Evolutionary conservation across 495 filamentous ascomycete species (phyloP).

Genomic region (Xylaria curta): DNA sequence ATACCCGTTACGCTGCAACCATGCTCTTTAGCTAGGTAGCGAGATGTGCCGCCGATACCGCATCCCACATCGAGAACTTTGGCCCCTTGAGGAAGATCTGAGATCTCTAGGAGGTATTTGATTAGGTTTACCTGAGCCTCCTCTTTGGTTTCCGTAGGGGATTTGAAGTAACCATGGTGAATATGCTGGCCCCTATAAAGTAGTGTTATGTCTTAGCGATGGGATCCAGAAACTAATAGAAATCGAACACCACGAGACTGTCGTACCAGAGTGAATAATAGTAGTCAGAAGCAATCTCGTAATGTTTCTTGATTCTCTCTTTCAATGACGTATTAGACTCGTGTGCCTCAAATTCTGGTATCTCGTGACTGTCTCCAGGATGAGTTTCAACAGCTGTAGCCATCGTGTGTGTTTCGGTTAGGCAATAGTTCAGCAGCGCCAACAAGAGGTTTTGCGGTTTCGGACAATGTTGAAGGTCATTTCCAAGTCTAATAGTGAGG

Average conservation of each 20-base stretch:
- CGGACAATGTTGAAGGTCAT: background rate
- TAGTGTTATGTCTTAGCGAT: background rate
- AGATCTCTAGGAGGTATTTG: conserved; percentile 55
- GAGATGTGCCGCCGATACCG: conserved; percentile 62
- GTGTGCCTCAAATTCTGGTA: conserved; percentile 56
- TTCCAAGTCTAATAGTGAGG: background rate
- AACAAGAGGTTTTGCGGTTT: background rate
- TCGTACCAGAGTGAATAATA: conserved; percentile 58
- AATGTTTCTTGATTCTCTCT: conserved; percentile 63
- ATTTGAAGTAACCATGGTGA: conserved; percentile 61
- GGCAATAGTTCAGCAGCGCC: background rate
- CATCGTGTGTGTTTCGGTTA: background rate
- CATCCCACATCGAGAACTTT: conserved; percentile 63
- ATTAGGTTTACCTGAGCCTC: conserved; percentile 58
- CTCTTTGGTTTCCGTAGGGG: conserved; percentile 55
- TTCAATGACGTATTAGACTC: conserved; percentile 61
- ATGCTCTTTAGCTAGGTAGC: conserved; percentile 55
- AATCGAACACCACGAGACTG: background rate
- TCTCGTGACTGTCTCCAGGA: conserved; percentile 54
- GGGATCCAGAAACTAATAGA: background rate
- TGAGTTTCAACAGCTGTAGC: conserved; percentile 24
- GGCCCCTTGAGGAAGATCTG: conserved; percentile 40
- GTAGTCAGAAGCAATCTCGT: conserved; percentile 64
- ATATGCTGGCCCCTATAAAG: conserved; percentile 63
- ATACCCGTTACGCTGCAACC: conserved; percentile 59